Evolutionary conservation across 2,329 filamentous ascomycete genomes (phyloP).

Genomic region (Ophiostoma tasmaniense): DNA sequence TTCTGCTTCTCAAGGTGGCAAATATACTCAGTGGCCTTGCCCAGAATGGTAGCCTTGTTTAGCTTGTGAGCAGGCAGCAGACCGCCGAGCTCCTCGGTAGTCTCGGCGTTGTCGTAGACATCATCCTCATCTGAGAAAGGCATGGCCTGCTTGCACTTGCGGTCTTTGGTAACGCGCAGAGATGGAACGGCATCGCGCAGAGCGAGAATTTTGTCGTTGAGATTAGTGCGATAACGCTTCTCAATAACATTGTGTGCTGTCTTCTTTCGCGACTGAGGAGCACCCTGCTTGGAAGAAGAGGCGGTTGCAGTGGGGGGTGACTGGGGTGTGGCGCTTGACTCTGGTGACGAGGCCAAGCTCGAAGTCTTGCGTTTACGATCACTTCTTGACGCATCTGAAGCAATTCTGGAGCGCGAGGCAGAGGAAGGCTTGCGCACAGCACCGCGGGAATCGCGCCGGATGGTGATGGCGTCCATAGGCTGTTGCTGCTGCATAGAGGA

Average conservation of each 20-base stretch:
- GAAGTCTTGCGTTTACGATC: conserved; percentile 29
- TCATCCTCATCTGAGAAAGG: conserved; percentile 32
- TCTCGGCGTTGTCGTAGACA: conserved; percentile 34
- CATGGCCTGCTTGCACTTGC: conserved; percentile 32
- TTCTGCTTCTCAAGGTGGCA: conserved; percentile 28
- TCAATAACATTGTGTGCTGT: conserved; percentile 81
- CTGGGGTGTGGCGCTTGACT: conserved; percentile 19
- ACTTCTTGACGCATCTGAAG: conserved; percentile 19
- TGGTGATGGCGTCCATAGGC: neutral
- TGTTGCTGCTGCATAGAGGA: neutral
- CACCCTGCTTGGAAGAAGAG: conserved; percentile 9
- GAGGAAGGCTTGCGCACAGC: conserved; percentile 22
- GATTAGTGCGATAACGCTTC: conserved; percentile 73
- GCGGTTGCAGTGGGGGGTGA: conserved; percentile 22
- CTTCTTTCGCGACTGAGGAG: conserved; percentile 48
- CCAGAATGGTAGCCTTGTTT: conserved; percentile 37
- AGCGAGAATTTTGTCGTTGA: conserved; percentile 75
- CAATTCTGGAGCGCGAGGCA: neutral
- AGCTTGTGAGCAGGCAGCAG: conserved; percentile 33
- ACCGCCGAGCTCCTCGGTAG: conserved; percentile 33
- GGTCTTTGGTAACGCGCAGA: conserved; percentile 33
- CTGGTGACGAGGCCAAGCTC: conserved; percentile 17
- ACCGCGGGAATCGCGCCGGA: conserved; percentile 20
- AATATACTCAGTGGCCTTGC: conserved; percentile 34
- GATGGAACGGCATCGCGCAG: conserved; percentile 60